These are phyloP conservation scores for Yamadazyma tumulicola DNA, from an alignment of 805 yeast species.

Conservation along the genomic window DNA sequence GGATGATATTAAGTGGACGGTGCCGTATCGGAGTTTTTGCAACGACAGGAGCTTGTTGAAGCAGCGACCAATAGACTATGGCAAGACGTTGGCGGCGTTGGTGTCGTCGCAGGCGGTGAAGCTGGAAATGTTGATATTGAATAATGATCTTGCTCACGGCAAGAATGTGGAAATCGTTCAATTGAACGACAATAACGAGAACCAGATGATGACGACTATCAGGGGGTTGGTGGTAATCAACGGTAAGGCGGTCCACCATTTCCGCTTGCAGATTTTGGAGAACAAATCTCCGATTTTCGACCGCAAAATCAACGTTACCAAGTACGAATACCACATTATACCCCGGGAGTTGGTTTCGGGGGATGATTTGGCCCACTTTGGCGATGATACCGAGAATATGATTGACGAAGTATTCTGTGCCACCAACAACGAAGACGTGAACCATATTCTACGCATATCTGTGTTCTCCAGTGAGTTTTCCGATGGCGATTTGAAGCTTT, in stretches of 20 bases:
- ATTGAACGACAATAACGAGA: constrained; percentile 16
- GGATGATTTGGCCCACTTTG: constrained; percentile 25
- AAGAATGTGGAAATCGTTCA: constrained; percentile 13
- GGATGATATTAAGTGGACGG: constrained; percentile 52
- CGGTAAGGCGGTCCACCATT: constrained; percentile 22
- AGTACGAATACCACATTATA: constrained; percentile 36
- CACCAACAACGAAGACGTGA: constrained; percentile 18
- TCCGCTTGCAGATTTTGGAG: constrained; percentile 27
- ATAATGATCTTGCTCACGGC: constrained; percentile 33
- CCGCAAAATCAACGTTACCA: constrained; percentile 16
- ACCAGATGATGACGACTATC: constrained; percentile 19
- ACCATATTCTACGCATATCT: constrained; percentile 46
- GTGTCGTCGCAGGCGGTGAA: constrained; percentile 7
- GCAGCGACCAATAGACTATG: constrained; percentile 36
- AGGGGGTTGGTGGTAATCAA: constrained; percentile 30
- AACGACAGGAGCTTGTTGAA: constrained; percentile 20
- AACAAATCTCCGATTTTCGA: constrained; percentile 16
- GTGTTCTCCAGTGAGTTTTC: constrained; percentile 43
- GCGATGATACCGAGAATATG: constrained; percentile 8
- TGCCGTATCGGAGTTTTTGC: constrained; percentile 16
- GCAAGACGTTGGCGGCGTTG: constrained; percentile 16
- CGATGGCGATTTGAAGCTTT: constrained; percentile 37
- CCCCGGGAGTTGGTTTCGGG: constrained; percentile 20
- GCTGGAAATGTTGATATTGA: constrained; percentile 28
- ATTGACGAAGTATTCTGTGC: constrained; percentile 35